Base-by-base conservation (phyloP, 225 moss, liverwort and hornwort genomes). In the Takakia lepidozioides region DNA sequence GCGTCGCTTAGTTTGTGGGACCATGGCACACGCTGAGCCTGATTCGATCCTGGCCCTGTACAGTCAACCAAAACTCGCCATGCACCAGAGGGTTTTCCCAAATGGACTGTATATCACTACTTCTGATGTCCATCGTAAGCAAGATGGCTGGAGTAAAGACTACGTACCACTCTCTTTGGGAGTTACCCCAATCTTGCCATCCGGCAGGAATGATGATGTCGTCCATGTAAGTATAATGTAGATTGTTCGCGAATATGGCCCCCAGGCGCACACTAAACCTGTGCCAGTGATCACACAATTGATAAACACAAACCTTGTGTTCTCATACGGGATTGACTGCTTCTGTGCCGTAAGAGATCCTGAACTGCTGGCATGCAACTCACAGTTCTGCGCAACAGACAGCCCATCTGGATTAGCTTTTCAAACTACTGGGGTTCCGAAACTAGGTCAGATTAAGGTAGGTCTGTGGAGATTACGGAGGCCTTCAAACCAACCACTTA, bases 11-110 rank as follows among this genome's bases (percentile, higher is more conserved):
- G 78, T 65, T 65, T 58, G 2, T 73, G 68, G 0, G 69, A 78
- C 78, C 72, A 78, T 0, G 69, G 2, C 4, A 78, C 78, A 3
- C 78, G 69, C 15, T 66, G 48, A 0, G 69, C 26, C 38, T 26
- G 61, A 23, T 69, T 48, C 10, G 73, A 52, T 25, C 67, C 73
- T 48, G 73, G 73, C 27, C 73, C 78, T 32, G 73, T 58, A 38
- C 78, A 46, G 2, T 5, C 13, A 18, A 6, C 18, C 27, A 38
- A 2, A 26, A 34, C 3, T 15, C 26, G 23, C n/a, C n/a, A n/a
- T n/a, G n/a, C n/a, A n/a, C n/a, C n/a, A n/a, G n/a, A n/a, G n/a
- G n/a, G n/a, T n/a, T n/a, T n/a, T n/a, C n/a, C n/a, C n/a, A n/a
- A n/a, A n/a, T n/a, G n/a, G n/a, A n/a, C n/a, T n/a, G n/a, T n/a